Conservation (phyloP, 331 rosid species). For the Malus hybrid region DNA sequence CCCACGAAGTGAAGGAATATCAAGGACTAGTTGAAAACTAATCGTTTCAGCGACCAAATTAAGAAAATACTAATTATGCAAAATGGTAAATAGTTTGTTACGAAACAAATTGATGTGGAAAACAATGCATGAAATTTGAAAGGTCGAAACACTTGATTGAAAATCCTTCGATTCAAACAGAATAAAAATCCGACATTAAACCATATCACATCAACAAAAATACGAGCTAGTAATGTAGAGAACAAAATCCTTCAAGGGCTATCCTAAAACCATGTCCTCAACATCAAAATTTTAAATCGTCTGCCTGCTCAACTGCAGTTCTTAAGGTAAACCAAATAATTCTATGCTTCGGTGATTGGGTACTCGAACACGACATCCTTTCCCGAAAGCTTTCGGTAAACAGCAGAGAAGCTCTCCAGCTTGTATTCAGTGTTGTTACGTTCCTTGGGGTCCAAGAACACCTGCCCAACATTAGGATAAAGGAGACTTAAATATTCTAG, state of each 20-base stretch:
- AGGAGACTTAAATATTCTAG: not conserved
- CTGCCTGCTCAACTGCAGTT: slow-evolving; percentile 7
- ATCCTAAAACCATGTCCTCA: not conserved
- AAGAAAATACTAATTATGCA: too few relatives aligned
- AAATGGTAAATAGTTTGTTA: too few relatives aligned
- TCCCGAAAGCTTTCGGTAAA: slow-evolving; percentile 79
- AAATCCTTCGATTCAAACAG: not conserved
- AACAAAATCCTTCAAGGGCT: slow-evolving; percentile 7
- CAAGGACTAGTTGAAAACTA: too few relatives aligned
- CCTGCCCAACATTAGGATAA: slow-evolving; percentile 25
- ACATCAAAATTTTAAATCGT: slow-evolving; percentile 12
- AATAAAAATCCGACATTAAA: not conserved
- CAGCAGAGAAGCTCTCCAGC: slow-evolving; percentile 79
- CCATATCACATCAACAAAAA: not conserved
- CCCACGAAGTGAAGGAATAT: too few relatives aligned
- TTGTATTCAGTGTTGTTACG: slow-evolving; percentile 79
- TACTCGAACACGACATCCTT: slow-evolving; percentile 43
- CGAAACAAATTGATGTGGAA: not conserved
- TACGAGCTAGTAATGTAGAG: not conserved
- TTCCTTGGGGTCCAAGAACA: slow-evolving; percentile 87
- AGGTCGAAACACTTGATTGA: not conserved
- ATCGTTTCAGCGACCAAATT: too few relatives aligned
- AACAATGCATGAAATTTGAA: not conserved
- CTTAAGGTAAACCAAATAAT: not conserved
- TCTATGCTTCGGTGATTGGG: slow-evolving; percentile 50